Base-by-base conservation (phyloP, 257 asterid genomes). In the Gentiana macrophylla region DNA sequence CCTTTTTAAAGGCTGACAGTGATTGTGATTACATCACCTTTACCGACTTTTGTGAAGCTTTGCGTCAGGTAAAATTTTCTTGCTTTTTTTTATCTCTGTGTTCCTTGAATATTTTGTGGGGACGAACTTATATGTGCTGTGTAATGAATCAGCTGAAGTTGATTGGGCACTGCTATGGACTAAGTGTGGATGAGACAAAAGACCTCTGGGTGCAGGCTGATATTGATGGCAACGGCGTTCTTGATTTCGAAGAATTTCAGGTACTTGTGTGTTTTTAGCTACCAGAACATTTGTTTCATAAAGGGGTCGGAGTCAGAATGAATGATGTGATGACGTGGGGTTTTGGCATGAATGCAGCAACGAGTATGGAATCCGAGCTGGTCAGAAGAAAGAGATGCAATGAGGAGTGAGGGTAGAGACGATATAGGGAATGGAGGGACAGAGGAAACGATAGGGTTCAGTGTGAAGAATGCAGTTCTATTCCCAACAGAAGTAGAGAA, bases 401-500 rank as follows among this genome's bases (percentile, higher is more conserved):
- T 9, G 56, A 58, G 65, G 50, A 74, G 73, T 1, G 87, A 74
- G 41, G 67, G 37, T 2, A 53, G 77, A 64, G 82, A 71, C 1
- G 80, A 69, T 1, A 59, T 58, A 12, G 68, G 38, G 34, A 56
- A 55, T 13, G 96, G 72, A 12, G 96, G 72, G n/a, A 81, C 77
- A 0, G 96, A 82, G 59, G 79, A 91, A 74, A 77, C 95, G 0
- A 77, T 87, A 48, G 98, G 98, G 47, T 91, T 87, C 64, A 81
- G 92, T 47, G 86, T 91, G 48, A 85, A 91, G 79, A 81, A 91
- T 37, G 98, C 98, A 4, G 94, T 83, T 60, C 89, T 91, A 49
- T 91, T 87, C 76, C 98, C 98, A 2, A 75, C 92, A 2, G 95
- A 91, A 73, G 96, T 81, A 2, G 98, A 91, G 79, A 84, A 81